A percentile compares a stretch with the other conserved stretches of the same genome.
Evolutionary conservation across 202 grass and related monocot genomes (phyloP).

Genomic region (Carex arenaria): DNA sequence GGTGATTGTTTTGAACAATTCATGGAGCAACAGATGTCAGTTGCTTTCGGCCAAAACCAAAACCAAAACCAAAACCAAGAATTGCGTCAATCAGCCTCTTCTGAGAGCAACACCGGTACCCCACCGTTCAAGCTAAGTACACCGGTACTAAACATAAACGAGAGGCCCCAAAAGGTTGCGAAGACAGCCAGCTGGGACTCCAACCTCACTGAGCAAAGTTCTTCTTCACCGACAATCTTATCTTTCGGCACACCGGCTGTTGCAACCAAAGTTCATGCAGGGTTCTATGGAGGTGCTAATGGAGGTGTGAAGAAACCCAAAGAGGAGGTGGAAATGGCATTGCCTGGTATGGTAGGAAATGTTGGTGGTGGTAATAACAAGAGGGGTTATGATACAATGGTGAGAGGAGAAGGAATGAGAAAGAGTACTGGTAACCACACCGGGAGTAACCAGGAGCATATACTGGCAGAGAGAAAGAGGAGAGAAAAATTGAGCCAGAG

Average conservation of each 20-base stretch:
- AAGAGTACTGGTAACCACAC: not conserved
- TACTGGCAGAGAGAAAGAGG: slow-evolving; percentile 83
- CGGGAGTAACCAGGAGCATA: slow-evolving; percentile 85
- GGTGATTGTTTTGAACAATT: slow-evolving; percentile 63
- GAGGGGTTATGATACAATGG: slow-evolving; percentile 61
- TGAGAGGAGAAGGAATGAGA: slow-evolving; percentile 12
- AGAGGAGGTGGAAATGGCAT: slow-evolving; percentile 39
- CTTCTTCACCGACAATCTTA: slow-evolving; percentile 80
- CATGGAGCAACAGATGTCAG: slow-evolving; percentile 70
- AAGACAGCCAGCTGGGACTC: slow-evolving; percentile 84
- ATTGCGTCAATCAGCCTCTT: slow-evolving; percentile 37
- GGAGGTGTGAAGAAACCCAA: slow-evolving; percentile 40
- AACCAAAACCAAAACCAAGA: slow-evolving; percentile 38
- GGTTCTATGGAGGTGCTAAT: slow-evolving; percentile 24
- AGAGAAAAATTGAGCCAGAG: slow-evolving; percentile 98
- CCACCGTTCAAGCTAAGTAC: not conserved
- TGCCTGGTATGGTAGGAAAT: slow-evolving; percentile 4
- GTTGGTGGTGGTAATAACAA: slow-evolving; percentile 25
- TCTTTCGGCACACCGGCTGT: slow-evolving; percentile 49
- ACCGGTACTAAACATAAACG: not conserved
- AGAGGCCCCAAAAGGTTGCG: slow-evolving; percentile 47
- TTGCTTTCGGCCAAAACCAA: slow-evolving; percentile 50
- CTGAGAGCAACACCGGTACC: slow-evolving; percentile 28
- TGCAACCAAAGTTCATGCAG: not conserved
- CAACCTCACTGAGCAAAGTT: slow-evolving; percentile 84